These are phyloP conservation scores for Brassica rapa DNA, from an alignment of 345 rosid genomes.

Conservation along the genomic window DNA sequence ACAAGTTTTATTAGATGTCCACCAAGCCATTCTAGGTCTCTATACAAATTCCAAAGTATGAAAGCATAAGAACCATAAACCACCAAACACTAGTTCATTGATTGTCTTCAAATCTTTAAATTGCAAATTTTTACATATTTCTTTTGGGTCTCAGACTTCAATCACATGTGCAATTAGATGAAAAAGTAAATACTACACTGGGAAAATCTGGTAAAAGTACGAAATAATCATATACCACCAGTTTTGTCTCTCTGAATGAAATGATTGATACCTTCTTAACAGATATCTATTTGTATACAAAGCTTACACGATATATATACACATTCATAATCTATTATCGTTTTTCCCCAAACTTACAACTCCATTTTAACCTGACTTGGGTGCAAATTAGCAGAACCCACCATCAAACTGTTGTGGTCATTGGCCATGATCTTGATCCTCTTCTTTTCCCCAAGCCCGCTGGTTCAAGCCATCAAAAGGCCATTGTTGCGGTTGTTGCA, in stretches of 20 bases:
- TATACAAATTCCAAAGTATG: too few species aligned
- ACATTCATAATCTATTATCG: constrained; percentile 30
- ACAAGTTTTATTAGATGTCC: too few species aligned
- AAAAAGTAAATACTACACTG: constrained; percentile 2
- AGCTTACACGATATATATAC: constrained; percentile 37
- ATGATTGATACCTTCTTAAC: constrained; percentile 24
- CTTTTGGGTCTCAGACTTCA: too few species aligned
- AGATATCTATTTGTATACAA: constrained; percentile 29
- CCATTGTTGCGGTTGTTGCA: constrained; percentile 74
- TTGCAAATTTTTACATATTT: too few species aligned
- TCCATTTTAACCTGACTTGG: constrained; percentile 65
- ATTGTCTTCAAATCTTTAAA: too few species aligned
- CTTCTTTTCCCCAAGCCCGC: constrained; percentile 73
- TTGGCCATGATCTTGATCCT: constrained; percentile 67
- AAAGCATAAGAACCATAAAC: too few species aligned
- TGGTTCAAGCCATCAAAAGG: constrained; percentile 59
- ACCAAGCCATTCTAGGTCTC: too few species aligned
- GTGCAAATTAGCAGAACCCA: constrained; percentile 58
- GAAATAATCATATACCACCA: constrained; percentile 16
- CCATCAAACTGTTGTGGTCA: constrained; percentile 41
- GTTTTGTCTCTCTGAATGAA: constrained; percentile 30
- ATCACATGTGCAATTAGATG: too few species aligned
- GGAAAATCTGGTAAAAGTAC: constrained; percentile 2
- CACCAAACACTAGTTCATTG: too few species aligned
- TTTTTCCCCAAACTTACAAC: constrained; percentile 48